These are phyloP conservation scores for Diplodia sapinea DNA, from an alignment of 2,329 filamentous ascomycete species.

Conservation along the genomic window DNA sequence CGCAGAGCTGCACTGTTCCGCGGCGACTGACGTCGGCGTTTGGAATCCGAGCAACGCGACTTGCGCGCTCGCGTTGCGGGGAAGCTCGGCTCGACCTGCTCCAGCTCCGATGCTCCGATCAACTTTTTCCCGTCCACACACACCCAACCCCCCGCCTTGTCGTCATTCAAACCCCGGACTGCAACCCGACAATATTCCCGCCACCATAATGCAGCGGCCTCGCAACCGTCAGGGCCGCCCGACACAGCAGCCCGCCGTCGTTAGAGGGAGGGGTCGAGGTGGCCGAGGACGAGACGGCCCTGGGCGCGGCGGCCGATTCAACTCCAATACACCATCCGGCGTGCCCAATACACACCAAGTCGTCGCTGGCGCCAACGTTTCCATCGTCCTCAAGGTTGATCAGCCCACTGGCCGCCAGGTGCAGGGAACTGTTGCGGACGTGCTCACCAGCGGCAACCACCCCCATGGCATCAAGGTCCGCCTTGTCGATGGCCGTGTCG, in stretches of 20 bases:
- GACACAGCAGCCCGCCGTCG: constrained; percentile 2
- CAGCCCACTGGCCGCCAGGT: constrained; percentile 76
- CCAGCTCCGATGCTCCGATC: not conserved
- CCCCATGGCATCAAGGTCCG: constrained; percentile 81
- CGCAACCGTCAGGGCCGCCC: constrained; percentile 28
- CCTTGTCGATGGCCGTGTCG: constrained; percentile 72
- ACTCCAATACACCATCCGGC: constrained; percentile 16
- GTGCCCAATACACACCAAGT: constrained; percentile 54
- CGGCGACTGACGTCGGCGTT: constrained; percentile 30
- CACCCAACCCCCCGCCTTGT: not conserved
- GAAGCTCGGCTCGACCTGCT: constrained; percentile 31
- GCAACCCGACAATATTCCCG: not conserved
- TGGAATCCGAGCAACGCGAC: constrained; percentile 20
- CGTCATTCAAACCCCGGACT: not conserved
- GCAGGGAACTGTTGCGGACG: constrained; percentile 67
- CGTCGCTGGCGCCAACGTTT: constrained; percentile 67
- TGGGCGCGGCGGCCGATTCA: constrained; percentile 6
- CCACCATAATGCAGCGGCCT: constrained; percentile 19
- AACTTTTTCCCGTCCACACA: constrained; percentile 22
- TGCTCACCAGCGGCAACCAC: constrained; percentile 76
- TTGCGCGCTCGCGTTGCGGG: not conserved
- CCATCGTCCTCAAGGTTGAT: constrained; percentile 76
- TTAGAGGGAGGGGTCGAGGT: constrained; percentile 25
- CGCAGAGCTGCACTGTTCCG: not conserved
- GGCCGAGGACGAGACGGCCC: constrained; percentile 14